Evolutionary conservation across 2,329 filamentous ascomycete genomes (phyloP).

Genomic region (Neonectria coccinea): DNA sequence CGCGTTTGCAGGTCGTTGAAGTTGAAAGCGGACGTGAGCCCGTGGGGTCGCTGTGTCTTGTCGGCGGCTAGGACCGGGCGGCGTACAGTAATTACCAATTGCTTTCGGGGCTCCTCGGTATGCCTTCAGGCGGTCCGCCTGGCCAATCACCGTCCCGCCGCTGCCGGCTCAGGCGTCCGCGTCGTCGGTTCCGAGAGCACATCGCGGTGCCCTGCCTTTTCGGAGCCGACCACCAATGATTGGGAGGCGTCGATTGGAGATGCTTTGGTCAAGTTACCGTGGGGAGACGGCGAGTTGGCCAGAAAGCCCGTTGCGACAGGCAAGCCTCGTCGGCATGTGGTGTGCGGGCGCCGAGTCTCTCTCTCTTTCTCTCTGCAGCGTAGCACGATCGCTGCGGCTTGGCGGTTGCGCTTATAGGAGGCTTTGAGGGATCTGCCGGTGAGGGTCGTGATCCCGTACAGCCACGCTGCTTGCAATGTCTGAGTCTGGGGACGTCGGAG

Average conservation of each 20-base stretch:
- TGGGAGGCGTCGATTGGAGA: not conserved
- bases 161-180: slow-evolving; percentile 9
- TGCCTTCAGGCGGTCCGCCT: slow-evolving; percentile 5
- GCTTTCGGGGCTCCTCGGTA: slow-evolving; percentile 23
- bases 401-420: not conserved
- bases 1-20: slow-evolving; percentile 12
- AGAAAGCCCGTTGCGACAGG: not conserved
- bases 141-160: slow-evolving; percentile 18
- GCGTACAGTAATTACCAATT: too few species aligned
- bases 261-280: slow-evolving; percentile 10
- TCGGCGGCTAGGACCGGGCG: slow-evolving; percentile 28
- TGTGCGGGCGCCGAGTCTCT: slow-evolving; percentile 10
- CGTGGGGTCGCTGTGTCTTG: slow-evolving; percentile 5
- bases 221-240: slow-evolving; percentile 4
- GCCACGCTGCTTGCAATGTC: slow-evolving; percentile 9
- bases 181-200: slow-evolving; percentile 4
- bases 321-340: slow-evolving; percentile 2
- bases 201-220: slow-evolving; percentile 16
- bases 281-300: slow-evolving; percentile 3
- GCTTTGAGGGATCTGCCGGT: not conserved
- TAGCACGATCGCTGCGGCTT: not conserved
- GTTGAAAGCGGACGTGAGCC: slow-evolving; percentile 18
- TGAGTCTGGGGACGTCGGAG: not conserved
- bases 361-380: not conserved
- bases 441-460: slow-evolving; percentile 7